Conservation (phyloP, 2,329 filamentous ascomycete species). For the Sphaerostilbella broomeana region DNA sequence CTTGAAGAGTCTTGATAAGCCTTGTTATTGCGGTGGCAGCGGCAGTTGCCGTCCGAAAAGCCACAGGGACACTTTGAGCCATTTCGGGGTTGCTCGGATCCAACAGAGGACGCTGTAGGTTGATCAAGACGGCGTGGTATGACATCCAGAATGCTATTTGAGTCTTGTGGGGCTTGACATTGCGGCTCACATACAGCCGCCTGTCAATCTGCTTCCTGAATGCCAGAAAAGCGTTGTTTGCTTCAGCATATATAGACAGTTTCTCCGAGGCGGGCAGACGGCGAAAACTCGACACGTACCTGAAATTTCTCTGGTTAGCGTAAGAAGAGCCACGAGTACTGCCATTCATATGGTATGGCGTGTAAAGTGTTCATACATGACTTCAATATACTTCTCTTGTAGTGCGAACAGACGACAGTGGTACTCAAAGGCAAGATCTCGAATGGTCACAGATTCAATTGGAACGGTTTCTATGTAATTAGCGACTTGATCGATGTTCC, state of each 20-base stretch:
- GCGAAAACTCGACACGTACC: constrained; percentile 1
- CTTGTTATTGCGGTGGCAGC: constrained; percentile 1
- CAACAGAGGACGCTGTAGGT: constrained; percentile 3
- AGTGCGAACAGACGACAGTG: constrained; percentile 4
- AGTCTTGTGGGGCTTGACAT: not conserved
- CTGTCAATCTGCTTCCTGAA: constrained; percentile 8
- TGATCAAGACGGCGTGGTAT: constrained; percentile 8
- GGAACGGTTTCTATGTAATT: constrained; percentile 7
- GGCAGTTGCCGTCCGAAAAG: constrained; percentile 3
- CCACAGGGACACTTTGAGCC: not conserved
- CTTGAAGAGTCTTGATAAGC: constrained; percentile 1
- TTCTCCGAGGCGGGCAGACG: not conserved
- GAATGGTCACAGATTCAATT: not conserved
- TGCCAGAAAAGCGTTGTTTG: constrained; percentile 4
- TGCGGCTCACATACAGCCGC: constrained; percentile 9
- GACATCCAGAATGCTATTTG: constrained; percentile 11
- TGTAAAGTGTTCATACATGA: not conserved
- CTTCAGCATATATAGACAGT: constrained; percentile 3
- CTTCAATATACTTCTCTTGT: constrained; percentile 3
- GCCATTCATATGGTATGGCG: too few species aligned
- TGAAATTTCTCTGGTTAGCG: not conserved
- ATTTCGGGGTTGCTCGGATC: constrained; percentile 1
- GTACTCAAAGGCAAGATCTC: constrained; percentile 6
- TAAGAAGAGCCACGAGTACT: too few species aligned
- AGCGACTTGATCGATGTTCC: constrained; percentile 2